Percentiles rank a stretch among this genome's conserved stretches.
Evolutionary conservation across 441 rosid species (phyloP).

Genomic region (Eugenia klotzschiana): DNA sequence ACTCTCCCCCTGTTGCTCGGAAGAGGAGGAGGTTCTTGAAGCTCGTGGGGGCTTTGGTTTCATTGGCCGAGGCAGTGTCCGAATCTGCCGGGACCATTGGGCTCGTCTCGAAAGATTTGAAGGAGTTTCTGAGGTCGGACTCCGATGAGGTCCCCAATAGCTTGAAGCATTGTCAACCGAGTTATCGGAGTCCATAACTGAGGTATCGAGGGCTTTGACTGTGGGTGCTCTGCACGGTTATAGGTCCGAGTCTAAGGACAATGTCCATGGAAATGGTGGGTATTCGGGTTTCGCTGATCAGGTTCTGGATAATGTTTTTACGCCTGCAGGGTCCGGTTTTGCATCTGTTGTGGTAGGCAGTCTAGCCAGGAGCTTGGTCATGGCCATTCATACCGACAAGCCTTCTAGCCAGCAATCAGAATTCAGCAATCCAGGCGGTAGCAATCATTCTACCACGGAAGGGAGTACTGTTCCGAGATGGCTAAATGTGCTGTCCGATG

Average conservation of each 20-base stretch:
- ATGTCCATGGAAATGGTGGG: background rate
- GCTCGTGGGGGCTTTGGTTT: slow-evolving; percentile 31
- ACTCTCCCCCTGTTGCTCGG: slow-evolving; percentile 30
- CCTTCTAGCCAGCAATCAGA: slow-evolving; percentile 4
- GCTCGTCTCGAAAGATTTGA: slow-evolving; percentile 38
- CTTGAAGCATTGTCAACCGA: slow-evolving; percentile 59
- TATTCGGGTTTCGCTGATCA: slow-evolving; percentile 28
- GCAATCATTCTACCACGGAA: background rate
- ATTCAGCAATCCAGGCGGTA: background rate
- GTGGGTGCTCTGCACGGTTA: slow-evolving; percentile 37
- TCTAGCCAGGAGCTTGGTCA: slow-evolving; percentile 63
- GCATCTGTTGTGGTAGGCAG: slow-evolving; percentile 66
- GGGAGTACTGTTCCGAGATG: slow-evolving; percentile 9
- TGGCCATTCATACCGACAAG: slow-evolving; percentile 17
- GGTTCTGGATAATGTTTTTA: slow-evolving; percentile 43
- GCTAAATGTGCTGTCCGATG: slow-evolving; percentile 30
- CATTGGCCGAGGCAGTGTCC: slow-evolving; percentile 42
- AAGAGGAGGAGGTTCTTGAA: slow-evolving; percentile 34
- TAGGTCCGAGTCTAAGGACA: slow-evolving; percentile 7
- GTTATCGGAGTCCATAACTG: slow-evolving; percentile 26
- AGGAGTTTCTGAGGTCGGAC: slow-evolving; percentile 40
- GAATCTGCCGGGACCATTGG: slow-evolving; percentile 35
- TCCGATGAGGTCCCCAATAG: slow-evolving; percentile 62
- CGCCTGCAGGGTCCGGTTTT: slow-evolving; percentile 53
- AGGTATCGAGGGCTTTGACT: slow-evolving; percentile 38